These are phyloP conservation scores for Colletotrichum karsti DNA, from an alignment of 2,329 filamentous ascomycete genomes.

Conservation along the genomic window DNA sequence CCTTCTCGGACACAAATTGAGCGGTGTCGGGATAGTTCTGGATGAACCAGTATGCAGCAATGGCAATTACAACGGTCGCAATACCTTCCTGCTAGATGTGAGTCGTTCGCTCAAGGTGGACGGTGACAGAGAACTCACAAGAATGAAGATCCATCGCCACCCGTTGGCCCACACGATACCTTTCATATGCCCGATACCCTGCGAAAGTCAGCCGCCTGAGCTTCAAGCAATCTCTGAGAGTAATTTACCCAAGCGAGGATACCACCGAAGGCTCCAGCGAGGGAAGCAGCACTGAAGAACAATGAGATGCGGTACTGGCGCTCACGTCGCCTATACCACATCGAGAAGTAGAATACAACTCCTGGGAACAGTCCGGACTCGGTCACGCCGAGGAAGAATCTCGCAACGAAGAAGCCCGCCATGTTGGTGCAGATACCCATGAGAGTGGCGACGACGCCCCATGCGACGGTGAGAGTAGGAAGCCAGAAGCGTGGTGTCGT, in stretches of 20 bases:
- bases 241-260: conserved; percentile 59
- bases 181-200: conserved; percentile 63
- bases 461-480: conserved; percentile 63
- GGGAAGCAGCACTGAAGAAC: conserved; percentile 63
- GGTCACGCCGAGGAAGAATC: conserved; percentile 64
- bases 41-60: conserved; percentile 66
- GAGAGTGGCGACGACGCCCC: conserved; percentile 63
- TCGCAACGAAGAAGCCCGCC: conserved; percentile 59
- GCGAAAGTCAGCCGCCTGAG: rapidly evolving
- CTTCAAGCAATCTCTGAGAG: rapidly evolving
- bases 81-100: conserved; percentile 58
- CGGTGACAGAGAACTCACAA: conserved; percentile 44
- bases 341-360: conserved; percentile 58
- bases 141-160: conserved; percentile 69
- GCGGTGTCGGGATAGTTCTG: conserved; percentile 71
- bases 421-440: conserved; percentile 58
- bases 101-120: conserved; percentile 43
- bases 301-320: conserved; percentile 63
- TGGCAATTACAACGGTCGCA: conserved; percentile 59
- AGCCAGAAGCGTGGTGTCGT: conserved; percentile 67
- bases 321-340: conserved; percentile 65
- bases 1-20: conserved; percentile 61
- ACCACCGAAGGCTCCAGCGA: conserved; percentile 66
- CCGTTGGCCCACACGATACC: conserved; percentile 60
- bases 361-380: conserved; percentile 63